phyloP scores from a whole-genome alignment of 306 rosid genomes.

The Luffa acutangula region DNA sequence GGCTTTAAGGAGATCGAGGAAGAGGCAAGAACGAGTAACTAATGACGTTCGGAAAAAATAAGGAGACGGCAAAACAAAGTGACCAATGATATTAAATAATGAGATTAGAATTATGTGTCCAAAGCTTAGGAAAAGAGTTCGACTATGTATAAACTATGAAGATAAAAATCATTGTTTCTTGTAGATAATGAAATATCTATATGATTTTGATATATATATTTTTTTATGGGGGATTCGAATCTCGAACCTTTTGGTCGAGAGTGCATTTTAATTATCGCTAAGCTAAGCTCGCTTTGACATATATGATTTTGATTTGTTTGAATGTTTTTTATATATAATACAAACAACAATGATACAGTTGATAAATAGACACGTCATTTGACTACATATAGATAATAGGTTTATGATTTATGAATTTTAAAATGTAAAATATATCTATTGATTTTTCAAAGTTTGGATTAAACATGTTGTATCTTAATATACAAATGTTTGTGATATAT shows the following conservation, averaged over 20 bases:
- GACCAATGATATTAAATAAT: neutral
- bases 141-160: neutral
- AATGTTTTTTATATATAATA: neutral
- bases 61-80: conserved; percentile 4
- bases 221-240: neutral
- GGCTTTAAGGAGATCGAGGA: conserved; percentile 1
- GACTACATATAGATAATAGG: no score
- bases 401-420: no score
- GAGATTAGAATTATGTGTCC: neutral
- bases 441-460: no score
- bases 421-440: no score
- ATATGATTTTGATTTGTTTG: neutral
- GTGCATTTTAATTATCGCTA: no score
- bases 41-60: neutral
- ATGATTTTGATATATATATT: neutral
- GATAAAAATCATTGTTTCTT: neutral
- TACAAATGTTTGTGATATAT: no score
- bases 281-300: no score
- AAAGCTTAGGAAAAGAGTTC: neutral
- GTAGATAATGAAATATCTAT: neutral
- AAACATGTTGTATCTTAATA: no score
- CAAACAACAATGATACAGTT: neutral
- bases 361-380: no score
- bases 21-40: neutral
- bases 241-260: no score